These are phyloP conservation scores for Linderniella brevidens DNA, from an alignment of 257 asterid genomes.

Conservation along the genomic window DNA sequence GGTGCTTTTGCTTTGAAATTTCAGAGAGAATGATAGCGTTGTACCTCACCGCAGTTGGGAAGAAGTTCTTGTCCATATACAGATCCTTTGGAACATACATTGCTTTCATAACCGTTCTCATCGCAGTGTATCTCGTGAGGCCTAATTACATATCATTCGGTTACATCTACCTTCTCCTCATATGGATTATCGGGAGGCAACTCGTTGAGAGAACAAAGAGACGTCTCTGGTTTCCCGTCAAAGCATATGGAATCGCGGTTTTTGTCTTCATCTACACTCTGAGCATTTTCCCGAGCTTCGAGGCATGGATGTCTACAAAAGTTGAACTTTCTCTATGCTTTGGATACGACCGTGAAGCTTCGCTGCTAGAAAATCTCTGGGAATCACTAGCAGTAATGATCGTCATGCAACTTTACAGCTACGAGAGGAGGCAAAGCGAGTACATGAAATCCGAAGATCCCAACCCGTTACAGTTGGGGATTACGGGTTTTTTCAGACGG, in stretches of 20 bases:
- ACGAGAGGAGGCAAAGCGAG: conserved; percentile 94
- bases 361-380: conserved; percentile 65
- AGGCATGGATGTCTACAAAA: conserved; percentile 64
- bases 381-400: conserved; percentile 79
- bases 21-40: conserved; percentile 85
- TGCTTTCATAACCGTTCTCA: conserved; percentile 79
- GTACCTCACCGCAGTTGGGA: conserved; percentile 82
- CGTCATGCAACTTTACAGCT: conserved; percentile 98
- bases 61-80: conserved; percentile 63
- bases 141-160: conserved; percentile 87
- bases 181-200: conserved; percentile 95
- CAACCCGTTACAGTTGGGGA: conserved; percentile 47
- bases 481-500: conserved; percentile 65
- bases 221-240: conserved; percentile 93
- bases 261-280: conserved; percentile 56
- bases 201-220: conserved; percentile 68
- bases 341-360: conserved; percentile 62
- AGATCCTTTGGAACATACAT: conserved; percentile 90
- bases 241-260: conserved; percentile 61
- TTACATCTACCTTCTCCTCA: conserved; percentile 76
- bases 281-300: conserved; percentile 72
- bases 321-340: conserved; percentile 43
- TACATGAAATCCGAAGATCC: conserved; percentile 35
- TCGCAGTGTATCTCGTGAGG: conserved; percentile 70
- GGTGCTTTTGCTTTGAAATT: conserved; percentile 10